Percentiles rank a stretch among this genome's conserved stretches.
These are phyloP conservation scores for Colletotrichum caudatum DNA, from an alignment of 2,329 filamentous ascomycete genomes.

Conservation along the genomic window DNA sequence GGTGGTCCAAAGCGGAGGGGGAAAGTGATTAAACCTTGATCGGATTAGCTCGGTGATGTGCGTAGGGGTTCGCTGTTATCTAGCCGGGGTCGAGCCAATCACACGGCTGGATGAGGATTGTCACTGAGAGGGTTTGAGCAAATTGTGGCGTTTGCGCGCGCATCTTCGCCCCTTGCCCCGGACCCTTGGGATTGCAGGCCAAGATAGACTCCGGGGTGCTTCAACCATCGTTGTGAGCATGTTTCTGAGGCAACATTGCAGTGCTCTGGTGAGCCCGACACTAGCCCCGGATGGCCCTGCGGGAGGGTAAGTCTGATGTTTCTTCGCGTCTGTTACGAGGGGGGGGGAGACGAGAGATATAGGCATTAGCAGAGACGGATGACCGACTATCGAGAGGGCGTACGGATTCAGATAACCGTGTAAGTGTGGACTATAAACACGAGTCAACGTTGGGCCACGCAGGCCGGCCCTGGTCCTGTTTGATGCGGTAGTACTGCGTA, in stretches of 20 bases:
- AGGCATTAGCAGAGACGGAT: background rate
- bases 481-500: background rate
- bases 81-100: conserved; percentile 10
- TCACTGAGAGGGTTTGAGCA: conserved; percentile 63
- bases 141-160: conserved; percentile 52
- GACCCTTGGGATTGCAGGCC: background rate
- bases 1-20: background rate
- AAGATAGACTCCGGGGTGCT: background rate
- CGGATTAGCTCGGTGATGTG: conserved; percentile 36
- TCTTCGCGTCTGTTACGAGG: background rate
- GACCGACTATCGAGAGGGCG: background rate
- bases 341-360: background rate
- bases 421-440: background rate
- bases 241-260: background rate
- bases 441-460: background rate
- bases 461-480: background rate
- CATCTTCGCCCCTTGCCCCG: background rate
- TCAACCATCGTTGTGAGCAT: conserved; percentile 15
- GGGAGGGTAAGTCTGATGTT: too few relatives aligned
- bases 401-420: background rate
- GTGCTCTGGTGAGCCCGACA: background rate
- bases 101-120: background rate
- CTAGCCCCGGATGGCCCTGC: background rate
- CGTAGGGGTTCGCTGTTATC: conserved; percentile 27
- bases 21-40: conserved; percentile 34